Evolutionary conservation across 2,329 filamentous ascomycete genomes (phyloP).

Genomic region (Helotiales sp.): DNA sequence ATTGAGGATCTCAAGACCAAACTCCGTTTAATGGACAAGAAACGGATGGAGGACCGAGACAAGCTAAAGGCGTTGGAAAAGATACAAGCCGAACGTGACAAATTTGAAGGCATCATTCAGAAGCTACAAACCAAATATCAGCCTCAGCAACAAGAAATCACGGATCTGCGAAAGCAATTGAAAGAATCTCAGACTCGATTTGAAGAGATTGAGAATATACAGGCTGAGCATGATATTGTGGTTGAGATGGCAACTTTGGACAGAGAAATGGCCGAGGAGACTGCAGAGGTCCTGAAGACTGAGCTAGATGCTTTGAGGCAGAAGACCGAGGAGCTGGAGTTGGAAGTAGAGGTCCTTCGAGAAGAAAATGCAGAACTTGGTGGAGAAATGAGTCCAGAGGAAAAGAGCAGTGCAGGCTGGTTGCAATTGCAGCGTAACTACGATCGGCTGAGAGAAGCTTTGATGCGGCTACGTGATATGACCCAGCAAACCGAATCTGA

Average conservation of each 20-base stretch:
- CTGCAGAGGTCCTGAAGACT: conserved; percentile 77
- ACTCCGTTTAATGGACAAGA: conserved; percentile 84
- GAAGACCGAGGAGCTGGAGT: conserved; percentile 80
- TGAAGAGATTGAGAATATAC: conserved; percentile 71
- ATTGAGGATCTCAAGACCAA: conserved; percentile 90
- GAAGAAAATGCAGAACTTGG: conserved; percentile 87
- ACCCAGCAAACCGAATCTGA: conserved; percentile 85
- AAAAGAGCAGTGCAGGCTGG: conserved; percentile 85
- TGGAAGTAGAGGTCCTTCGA: conserved; percentile 84
- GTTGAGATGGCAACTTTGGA: conserved; percentile 89
- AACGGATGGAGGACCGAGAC: conserved; percentile 83
- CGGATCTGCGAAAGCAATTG: conserved; percentile 74
- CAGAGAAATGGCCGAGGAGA: conserved; percentile 95
- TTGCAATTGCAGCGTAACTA: conserved; percentile 91
- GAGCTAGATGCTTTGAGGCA: conserved; percentile 79
- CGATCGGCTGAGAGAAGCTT: conserved; percentile 82
- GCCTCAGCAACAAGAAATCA: conserved; percentile 79
- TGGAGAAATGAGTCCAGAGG: conserved; percentile 85
- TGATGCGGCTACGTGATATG: conserved; percentile 83
- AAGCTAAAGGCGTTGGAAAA: conserved; percentile 80
- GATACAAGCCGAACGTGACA: conserved; percentile 75
- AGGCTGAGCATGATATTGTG: conserved; percentile 83
- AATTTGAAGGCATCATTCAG: conserved; percentile 83
- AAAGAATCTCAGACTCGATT: conserved; percentile 76
- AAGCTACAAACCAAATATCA: conserved; percentile 91